Percentiles rank a stretch among this genome's conserved stretches.
Evolutionary conservation across 2,329 filamentous ascomycete species (phyloP).

Genomic region (Metarhizium humberi): DNA sequence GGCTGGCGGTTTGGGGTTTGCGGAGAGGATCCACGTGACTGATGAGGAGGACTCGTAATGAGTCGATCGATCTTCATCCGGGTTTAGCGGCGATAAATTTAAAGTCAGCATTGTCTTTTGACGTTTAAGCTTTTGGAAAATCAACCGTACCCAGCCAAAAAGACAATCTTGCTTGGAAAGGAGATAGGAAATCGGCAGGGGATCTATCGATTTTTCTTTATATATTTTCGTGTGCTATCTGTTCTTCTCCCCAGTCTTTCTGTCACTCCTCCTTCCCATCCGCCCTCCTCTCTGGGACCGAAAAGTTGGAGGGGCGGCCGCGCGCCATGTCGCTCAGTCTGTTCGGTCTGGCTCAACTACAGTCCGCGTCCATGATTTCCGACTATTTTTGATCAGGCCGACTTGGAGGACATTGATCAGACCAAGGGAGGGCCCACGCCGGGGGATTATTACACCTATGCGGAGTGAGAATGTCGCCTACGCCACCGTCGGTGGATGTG

Average conservation of each 20-base stretch:
- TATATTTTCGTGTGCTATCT: background rate
- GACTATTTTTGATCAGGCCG: background rate
- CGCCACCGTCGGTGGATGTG: slow-evolving; percentile 20
- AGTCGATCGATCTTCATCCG: background rate
- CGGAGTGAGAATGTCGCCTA: slow-evolving; percentile 20
- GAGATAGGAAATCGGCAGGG: background rate
- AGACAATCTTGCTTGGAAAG: background rate
- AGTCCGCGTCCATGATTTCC: background rate
- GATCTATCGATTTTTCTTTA: background rate
- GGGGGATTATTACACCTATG: slow-evolving; percentile 4
- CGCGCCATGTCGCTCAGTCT: background rate
- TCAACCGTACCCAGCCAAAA: background rate
- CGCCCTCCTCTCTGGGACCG: too few relatives aligned
- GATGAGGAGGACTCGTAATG: background rate
- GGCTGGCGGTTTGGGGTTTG: background rate
- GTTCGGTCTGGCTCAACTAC: background rate
- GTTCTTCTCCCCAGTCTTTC: background rate
- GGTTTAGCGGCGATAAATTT: slow-evolving; percentile 8
- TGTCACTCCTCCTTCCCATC: background rate
- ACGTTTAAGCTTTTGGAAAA: background rate
- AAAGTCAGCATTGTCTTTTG: background rate
- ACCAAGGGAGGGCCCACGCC: background rate
- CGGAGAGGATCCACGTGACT: slow-evolving; percentile 7
- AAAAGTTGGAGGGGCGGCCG: background rate
- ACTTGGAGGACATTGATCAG: background rate